Base-by-base conservation (phyloP, 768 basidiomycete species). In the Naganishia vishniacii region DNA sequence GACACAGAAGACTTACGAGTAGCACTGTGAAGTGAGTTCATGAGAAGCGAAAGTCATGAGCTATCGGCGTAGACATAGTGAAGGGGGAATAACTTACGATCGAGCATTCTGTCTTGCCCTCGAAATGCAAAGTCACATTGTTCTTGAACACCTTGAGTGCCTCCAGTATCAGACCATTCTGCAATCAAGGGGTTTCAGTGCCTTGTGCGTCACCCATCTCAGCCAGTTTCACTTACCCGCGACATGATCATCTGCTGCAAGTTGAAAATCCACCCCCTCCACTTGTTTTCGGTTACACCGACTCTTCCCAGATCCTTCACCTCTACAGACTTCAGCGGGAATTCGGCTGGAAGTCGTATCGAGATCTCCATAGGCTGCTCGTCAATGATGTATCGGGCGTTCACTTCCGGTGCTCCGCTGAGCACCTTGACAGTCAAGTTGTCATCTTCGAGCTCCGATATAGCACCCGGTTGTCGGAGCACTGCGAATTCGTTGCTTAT, bases 101-200 rank as follows among this genome's bases (percentile, higher is more conserved):
- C 0, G 94, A 90, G 76, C 95, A 99, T 70, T 94, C 91, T 2
- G 89, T 88, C 74, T 92, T 88, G 6, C 94, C 94, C 68, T 94
- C 90, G 72, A 98, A 99, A 75, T 98, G 91, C 20, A 89, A 81
- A 0, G 85, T 81, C 46, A 93, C 91, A 73, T 97, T 98, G 78
- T 88, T 90, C 79, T 92, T 93, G 83, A 97, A 98, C 64, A 94
- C 79, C 5, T 83, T 82, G 20, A 98, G 76, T 0, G 89, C 92
- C 72, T 98, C 95, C 11, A 89, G 81, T 29, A 99, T 86, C 51
- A 86, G 83, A 6, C 93, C 92, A 70, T 91, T 92, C 92, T 95
- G 73, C 29, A 56, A 40, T 37, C 51, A 31, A 31, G 48, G 20
- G n/a, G n/a, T n/a, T n/a, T n/a, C n/a, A n/a, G n/a, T n/a, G n/a